Conservation (phyloP, 1,284 basidiomycete genomes). For the Inonotus hispidus region DNA sequence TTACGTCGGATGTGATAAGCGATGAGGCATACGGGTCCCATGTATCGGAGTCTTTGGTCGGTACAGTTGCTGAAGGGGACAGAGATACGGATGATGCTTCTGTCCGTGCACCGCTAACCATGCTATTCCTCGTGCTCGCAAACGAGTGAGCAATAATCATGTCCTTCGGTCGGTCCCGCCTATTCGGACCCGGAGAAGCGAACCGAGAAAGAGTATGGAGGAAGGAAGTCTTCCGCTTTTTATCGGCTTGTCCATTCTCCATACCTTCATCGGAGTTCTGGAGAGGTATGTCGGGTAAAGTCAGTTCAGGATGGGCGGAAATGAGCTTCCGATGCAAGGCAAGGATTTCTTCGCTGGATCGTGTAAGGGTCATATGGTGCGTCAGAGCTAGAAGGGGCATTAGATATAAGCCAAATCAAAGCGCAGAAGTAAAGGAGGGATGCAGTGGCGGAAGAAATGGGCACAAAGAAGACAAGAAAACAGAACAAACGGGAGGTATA, state of each 20-base stretch:
- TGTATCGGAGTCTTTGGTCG: constrained; percentile 16
- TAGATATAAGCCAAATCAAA: constrained; percentile 10
- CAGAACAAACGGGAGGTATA: not conserved
- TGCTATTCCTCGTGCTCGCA: constrained; percentile 13
- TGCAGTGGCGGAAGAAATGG: not conserved
- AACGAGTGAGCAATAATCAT: constrained; percentile 7
- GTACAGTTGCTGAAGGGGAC: constrained; percentile 16
- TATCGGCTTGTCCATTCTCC: constrained; percentile 20
- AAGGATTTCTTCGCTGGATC: constrained; percentile 66
- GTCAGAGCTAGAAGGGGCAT: constrained; percentile 56
- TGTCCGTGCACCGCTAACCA: not conserved
- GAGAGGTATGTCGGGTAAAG: constrained; percentile 56
- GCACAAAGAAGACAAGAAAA: not conserved
- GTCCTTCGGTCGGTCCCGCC: constrained; percentile 22
- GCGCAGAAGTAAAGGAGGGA: not conserved
- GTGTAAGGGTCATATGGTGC: constrained; percentile 82
- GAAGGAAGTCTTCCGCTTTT: constrained; percentile 73
- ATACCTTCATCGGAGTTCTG: constrained; percentile 42
- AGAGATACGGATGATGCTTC: not conserved
- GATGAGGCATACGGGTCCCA: constrained; percentile 20
- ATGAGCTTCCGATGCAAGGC: constrained; percentile 74
- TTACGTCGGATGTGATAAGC: constrained; percentile 12
- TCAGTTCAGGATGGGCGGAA: constrained; percentile 46
- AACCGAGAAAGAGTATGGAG: constrained; percentile 76
- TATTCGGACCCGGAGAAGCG: constrained; percentile 57